These are phyloP conservation scores for Claviceps digitariae DNA, from an alignment of 2,329 filamentous ascomycete species.

Conservation along the genomic window DNA sequence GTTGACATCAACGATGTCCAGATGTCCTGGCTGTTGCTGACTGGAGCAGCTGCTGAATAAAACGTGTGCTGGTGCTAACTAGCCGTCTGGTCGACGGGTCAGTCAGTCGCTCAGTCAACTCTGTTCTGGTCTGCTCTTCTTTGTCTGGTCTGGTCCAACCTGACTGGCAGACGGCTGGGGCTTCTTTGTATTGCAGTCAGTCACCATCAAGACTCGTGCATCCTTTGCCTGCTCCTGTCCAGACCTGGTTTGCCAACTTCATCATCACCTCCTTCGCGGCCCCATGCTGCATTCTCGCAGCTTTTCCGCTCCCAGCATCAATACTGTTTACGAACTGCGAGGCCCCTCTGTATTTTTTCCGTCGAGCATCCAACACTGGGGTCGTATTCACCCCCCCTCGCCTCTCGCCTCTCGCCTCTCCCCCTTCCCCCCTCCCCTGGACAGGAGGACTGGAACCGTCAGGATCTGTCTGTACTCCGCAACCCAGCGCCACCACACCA, in stretches of 20 bases:
- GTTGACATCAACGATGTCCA: too few relatives aligned
- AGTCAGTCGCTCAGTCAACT: background rate
- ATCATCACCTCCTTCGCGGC: background rate
- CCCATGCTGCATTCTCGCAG: background rate
- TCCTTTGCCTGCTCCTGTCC: background rate
- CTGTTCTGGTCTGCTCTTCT: background rate
- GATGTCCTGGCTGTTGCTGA: too few relatives aligned
- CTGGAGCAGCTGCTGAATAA: too few relatives aligned
- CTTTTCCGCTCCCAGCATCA: background rate
- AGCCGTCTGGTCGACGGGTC: too few relatives aligned
- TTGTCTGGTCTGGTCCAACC: background rate
- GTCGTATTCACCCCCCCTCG: too few relatives aligned
- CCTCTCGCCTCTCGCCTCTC: too few relatives aligned
- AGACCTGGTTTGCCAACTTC: background rate
- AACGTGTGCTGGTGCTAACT: background rate
- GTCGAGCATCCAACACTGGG: background rate
- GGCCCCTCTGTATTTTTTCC: background rate
- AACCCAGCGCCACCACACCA: slow-evolving; percentile 4
- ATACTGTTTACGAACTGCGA: background rate
- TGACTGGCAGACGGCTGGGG: background rate
- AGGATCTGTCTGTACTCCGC: slow-evolving; percentile 2
- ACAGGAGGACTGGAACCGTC: background rate
- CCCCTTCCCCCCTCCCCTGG: too few relatives aligned
- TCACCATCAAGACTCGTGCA: background rate
- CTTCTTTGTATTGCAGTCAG: background rate